Evolutionary conservation across 2,329 filamentous ascomycete genomes (phyloP), one percentile per base, ranked within the genome.

Genomic region (Paracorniculantispora psalliotae): DNA sequence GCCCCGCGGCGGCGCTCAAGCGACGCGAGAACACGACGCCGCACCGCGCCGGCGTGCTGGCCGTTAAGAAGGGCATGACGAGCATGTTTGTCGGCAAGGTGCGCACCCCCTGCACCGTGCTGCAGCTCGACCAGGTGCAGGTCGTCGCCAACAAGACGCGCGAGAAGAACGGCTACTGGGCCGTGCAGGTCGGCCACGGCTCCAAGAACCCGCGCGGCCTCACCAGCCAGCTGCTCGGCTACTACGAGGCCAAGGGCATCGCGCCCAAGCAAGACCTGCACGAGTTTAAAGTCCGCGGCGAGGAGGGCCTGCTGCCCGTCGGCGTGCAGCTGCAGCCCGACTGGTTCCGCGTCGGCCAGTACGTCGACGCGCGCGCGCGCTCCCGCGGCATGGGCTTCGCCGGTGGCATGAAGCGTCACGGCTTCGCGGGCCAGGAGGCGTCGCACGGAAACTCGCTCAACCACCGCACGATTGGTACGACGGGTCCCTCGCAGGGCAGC

Each of bases 321-420:
- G 94, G 94, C 44, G 79, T 87, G 67, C 79, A 83, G 66, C 83
- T 99, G 65, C 81, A 83, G 62, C 91, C 94, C n/a, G 87, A 90
- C 68, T 96, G 94, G 90, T 97, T 97, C 77, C 81, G 87, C 67
- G 84, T 88, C 69, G 94, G 94, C 19, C 92, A 97, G 76, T 96
- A 86, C 74, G 89, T 99, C 61, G 94, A 99, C 77, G 87, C 91
- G 57, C 83, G 87, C 68, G 88, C 86, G 51, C 85, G 89, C 69
- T 88, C 86, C 66, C 85, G 90, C 71, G 94, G 94, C 56, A 93
- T 91, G 84, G 94, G 94, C 8, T 99, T 97, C 72, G 91, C 89
- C 10, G 94, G 94, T 82, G 94, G 91, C 65, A 99, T 99, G 94
- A 99, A 99, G 85, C 83, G 90, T 66, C 90, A 93, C 77, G 92